A percentile compares a stretch with the other conserved stretches of the same genome.
phyloP scores from a whole-genome alignment of 176 grass and related monocot genomes.

The Lolium multiflorum region DNA sequence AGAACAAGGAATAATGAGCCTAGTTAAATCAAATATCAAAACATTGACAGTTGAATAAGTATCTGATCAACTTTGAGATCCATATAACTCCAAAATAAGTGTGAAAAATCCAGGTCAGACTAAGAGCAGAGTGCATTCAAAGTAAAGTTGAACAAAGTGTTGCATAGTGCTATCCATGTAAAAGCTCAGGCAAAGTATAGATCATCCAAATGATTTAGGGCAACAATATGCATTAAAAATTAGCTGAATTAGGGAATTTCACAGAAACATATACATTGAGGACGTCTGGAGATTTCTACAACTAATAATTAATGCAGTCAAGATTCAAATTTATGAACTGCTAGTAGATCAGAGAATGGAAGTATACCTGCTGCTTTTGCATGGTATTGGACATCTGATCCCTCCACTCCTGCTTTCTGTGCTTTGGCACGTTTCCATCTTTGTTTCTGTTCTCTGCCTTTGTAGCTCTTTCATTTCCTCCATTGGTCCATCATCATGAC shows the following conservation, averaged over 20 bases:
- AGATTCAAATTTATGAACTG: background rate
- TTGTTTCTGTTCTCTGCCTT: slow-evolving; percentile 39
- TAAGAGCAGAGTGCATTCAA: background rate
- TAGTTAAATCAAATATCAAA: slow-evolving; percentile 3
- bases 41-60: background rate
- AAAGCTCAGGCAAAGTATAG: background rate
- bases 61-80: background rate
- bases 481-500: slow-evolving; percentile 18
- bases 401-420: slow-evolving; percentile 24
- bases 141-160: background rate
- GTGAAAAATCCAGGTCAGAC: background rate
- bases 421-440: slow-evolving; percentile 55
- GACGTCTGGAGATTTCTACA: background rate
- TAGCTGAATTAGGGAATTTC: background rate
- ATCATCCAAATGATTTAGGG: background rate
- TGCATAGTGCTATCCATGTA: background rate
- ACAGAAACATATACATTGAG: background rate
- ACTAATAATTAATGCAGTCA: background rate
- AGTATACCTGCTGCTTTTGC: slow-evolving; percentile 55
- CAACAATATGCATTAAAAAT: background rate
- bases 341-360: slow-evolving; percentile 12
- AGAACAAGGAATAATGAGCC: background rate
- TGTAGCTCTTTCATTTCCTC: slow-evolving; percentile 52
- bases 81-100: no score
- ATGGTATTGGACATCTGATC: slow-evolving; percentile 59